Conservation (phyloP, 208 protist genomes). For the Leishmania mexicana region DNA sequence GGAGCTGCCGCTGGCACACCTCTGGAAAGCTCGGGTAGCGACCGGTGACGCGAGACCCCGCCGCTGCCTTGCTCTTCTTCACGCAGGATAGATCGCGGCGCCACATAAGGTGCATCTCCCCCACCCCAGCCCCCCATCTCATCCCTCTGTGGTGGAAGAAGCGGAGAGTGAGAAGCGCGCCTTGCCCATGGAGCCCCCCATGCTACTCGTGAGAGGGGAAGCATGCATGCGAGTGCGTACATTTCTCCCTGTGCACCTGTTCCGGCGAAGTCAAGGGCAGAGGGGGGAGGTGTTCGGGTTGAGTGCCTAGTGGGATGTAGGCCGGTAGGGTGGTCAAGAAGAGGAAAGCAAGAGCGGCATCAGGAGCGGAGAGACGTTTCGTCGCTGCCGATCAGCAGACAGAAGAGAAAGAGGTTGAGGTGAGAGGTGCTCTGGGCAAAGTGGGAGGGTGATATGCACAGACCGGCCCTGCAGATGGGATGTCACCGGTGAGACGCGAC, state of each 20-base stretch:
- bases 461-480: not conserved
- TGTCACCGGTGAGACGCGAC: not conserved
- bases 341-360: not conserved
- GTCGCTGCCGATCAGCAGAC: not conserved
- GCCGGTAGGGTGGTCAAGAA: not conserved
- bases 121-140: constrained; percentile 11
- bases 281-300: not conserved
- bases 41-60: constrained; percentile 3
- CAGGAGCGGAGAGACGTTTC: not conserved
- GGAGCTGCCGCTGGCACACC: constrained; percentile 13
- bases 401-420: not conserved
- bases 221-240: not conserved
- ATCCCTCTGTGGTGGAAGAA: constrained; percentile 8
- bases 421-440: not conserved
- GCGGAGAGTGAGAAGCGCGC: not conserved
- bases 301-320: not conserved
- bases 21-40: constrained; percentile 18
- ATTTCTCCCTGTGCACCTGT: not conserved
- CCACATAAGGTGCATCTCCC: constrained; percentile 21
- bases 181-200: not conserved
- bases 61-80: constrained; percentile 21
- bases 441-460: not conserved
- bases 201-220: not conserved
- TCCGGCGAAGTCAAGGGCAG: not conserved
- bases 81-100: constrained; percentile 6